phyloP scores from a whole-genome alignment of 805 yeast genomes.

The Sugiyamaella lignohabitans region DNA sequence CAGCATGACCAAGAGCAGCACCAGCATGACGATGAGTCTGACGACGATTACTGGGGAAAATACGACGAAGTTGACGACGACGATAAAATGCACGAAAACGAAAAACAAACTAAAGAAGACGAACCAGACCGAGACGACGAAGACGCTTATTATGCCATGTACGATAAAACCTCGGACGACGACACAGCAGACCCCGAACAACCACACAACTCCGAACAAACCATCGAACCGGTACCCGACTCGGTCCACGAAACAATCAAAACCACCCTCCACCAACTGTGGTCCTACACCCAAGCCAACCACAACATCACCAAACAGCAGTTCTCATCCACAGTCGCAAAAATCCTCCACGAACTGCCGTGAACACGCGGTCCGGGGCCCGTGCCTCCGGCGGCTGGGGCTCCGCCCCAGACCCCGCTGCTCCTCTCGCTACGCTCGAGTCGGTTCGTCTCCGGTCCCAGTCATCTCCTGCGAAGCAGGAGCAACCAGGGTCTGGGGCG shows the following conservation, averaged over 20 bases:
- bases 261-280: background rate
- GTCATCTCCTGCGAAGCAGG: background rate
- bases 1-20: background rate
- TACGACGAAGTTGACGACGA: constrained; percentile 12
- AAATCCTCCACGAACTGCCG: background rate
- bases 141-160: background rate
- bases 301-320: background rate
- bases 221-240: no score
- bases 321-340: background rate
- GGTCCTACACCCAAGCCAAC: background rate
- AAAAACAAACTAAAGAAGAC: constrained; percentile 6
- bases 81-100: constrained; percentile 17
- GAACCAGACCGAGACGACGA: background rate
- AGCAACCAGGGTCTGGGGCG: background rate
- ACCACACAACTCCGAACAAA: no score
- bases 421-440: background rate
- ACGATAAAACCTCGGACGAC: background rate
- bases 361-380: background rate
- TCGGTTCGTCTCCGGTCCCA: background rate
- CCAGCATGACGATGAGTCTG: background rate
- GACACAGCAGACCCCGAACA: background rate
- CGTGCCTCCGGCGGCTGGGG: background rate
- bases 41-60: constrained; percentile 10
- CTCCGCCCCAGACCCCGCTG: background rate
- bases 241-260: no score